These are phyloP conservation scores for Epichloe elymi DNA, from an alignment of 2,329 filamentous ascomycete species.

Conservation along the genomic window DNA sequence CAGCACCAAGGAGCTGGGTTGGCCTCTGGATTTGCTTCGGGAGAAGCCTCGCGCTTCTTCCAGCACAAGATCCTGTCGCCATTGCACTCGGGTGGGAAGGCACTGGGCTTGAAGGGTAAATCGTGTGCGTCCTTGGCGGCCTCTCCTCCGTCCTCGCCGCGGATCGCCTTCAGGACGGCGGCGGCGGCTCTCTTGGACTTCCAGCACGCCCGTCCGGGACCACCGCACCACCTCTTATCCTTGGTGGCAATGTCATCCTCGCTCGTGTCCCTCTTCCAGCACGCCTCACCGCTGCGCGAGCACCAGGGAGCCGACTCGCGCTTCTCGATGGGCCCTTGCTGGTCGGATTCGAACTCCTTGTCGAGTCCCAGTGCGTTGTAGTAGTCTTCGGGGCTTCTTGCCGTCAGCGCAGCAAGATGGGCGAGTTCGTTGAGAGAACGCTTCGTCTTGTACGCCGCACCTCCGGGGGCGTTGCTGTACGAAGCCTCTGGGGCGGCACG, in stretches of 20 bases:
- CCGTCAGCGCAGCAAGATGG: slow-evolving; percentile 19
- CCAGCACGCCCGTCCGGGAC: slow-evolving; percentile 15
- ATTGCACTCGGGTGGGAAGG: slow-evolving; percentile 9
- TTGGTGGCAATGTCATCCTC: slow-evolving; percentile 8
- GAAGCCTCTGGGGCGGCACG: slow-evolving; percentile 15
- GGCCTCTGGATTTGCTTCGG: slow-evolving; percentile 9
- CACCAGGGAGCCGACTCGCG: slow-evolving; percentile 11
- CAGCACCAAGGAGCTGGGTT: slow-evolving; percentile 19
- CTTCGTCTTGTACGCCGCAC: slow-evolving; percentile 24
- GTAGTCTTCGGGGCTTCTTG: slow-evolving; percentile 17
- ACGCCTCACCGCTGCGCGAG: too few species aligned
- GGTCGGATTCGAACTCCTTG: slow-evolving; percentile 12
- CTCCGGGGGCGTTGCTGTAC: slow-evolving; percentile 20
- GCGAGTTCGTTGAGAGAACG: slow-evolving; percentile 26
- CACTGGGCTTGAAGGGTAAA: slow-evolving; percentile 17
- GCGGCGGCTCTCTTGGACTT: slow-evolving; percentile 26
- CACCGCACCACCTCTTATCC: slow-evolving; percentile 12
- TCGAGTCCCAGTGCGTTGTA: slow-evolving; percentile 19
- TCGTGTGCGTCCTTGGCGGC: slow-evolving; percentile 9
- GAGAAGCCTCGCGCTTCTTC: slow-evolving; percentile 8
- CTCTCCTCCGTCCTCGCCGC: slow-evolving; percentile 1
- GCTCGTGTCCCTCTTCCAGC: slow-evolving; percentile 14
- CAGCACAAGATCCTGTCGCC: slow-evolving; percentile 4
- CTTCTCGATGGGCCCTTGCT: slow-evolving; percentile 7
- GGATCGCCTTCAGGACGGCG: slow-evolving; percentile 20